Base-by-base conservation (phyloP, 1,284 basidiomycete species). In the Rhodotorula sp. region DNA sequence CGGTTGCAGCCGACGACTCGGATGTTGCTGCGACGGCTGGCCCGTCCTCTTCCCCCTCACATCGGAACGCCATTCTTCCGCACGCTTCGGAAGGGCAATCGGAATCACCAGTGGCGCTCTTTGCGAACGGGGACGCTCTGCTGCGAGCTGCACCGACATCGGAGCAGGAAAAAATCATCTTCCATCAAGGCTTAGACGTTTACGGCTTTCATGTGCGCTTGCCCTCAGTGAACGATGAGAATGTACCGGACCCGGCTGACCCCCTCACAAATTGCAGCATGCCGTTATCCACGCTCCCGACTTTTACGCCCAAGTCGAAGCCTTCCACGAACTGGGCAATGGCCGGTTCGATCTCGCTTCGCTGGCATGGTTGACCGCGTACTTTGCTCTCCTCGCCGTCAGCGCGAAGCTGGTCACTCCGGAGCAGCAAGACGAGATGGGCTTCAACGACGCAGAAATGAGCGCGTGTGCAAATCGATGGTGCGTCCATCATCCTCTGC, bases 331-430 rank as follows among this genome's bases (percentile, higher is more conserved):
- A 6, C 64, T 73, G 24, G 69, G 69, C 45, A 67, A 68, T 20
- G 61, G 62, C 18, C 59, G 64, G 2, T 70, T 73, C 59, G 56
- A 60, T 5, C 44, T 26, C 1, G 57, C 58, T 0, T 66, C 66
- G 29, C 74, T 66, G 8, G 66, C 74, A 2, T 75, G 74, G 74
- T 58, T 75, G 51, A 68, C 64, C 42, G 42, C 67, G n/a, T 73
- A 72, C 65, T 75, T 75, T 33, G 71, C 71, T 5, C 24, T 73
- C 17, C 65, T 73, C 53, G 68, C 69, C 6, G 54, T 73, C 29
- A 56, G 62, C 26, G 64, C 70, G n/a, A 72, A 72, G 55, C 63
- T 72, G 8, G 37, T 71, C 37, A 37, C 49, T 4, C 22, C 20
- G 15, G 49, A 63, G 1, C 46, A 69, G 58, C 61, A 64, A 12